Percentiles rank a stretch among this genome's conserved stretches.
Conservation (phyloP, 768 basidiomycete genomes). For the Pleurotus ostreatus region DNA sequence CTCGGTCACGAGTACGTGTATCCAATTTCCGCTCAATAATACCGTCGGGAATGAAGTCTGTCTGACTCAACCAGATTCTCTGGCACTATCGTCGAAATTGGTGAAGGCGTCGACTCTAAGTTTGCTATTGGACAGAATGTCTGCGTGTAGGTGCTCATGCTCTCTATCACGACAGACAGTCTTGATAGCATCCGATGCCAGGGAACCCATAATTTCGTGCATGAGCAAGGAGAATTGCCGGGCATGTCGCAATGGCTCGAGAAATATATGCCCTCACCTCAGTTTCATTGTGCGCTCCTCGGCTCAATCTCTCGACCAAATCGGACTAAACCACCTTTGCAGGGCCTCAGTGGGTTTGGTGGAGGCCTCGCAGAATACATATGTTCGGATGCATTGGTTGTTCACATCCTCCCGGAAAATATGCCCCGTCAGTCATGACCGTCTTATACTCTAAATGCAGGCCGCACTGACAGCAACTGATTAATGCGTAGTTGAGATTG, state of each 20-base stretch:
- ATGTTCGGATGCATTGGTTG: constrained; percentile 26
- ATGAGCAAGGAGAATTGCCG: constrained; percentile 26
- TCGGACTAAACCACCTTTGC: background rate
- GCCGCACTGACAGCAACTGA: background rate
- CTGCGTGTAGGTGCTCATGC: constrained; percentile 15
- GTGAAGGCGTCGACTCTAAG: constrained; percentile 27
- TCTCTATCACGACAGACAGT: background rate
- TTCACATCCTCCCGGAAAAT: constrained; percentile 33
- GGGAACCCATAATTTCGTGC: constrained; percentile 41
- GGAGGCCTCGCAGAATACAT: constrained; percentile 45
- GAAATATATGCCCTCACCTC: constrained; percentile 29
- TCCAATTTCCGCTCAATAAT: background rate
- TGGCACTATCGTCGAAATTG: constrained; percentile 30
- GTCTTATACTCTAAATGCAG: background rate
- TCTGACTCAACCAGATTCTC: constrained; percentile 23
- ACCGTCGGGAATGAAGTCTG: background rate
- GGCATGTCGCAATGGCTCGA: constrained; percentile 25
- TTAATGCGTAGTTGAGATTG: constrained; percentile 36
- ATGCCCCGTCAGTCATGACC: constrained; percentile 28
- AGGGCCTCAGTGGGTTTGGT: constrained; percentile 35
- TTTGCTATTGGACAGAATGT: constrained; percentile 32
- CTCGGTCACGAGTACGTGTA: constrained; percentile 41
- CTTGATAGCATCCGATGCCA: constrained; percentile 11
- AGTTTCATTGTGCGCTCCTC: constrained; percentile 30
- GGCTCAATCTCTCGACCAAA: background rate